These are phyloP conservation scores for Sporothrix phasma DNA, from an alignment of 2,329 filamentous ascomycete genomes.

Conservation along the genomic window DNA sequence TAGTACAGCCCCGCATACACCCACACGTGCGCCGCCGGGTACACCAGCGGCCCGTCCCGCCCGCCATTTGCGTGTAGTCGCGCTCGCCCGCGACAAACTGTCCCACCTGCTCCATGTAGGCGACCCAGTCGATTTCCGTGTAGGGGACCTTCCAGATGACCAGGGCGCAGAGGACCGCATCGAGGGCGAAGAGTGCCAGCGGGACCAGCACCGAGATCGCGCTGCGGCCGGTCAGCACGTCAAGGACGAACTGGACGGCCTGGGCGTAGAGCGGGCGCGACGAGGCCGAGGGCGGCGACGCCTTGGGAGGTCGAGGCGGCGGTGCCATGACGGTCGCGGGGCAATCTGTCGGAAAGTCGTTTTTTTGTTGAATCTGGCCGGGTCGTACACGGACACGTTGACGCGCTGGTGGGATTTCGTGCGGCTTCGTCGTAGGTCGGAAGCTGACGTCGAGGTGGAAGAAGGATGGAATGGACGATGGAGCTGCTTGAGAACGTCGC, in stretches of 20 bases:
- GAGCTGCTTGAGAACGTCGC: not conserved
- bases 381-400: too few species aligned
- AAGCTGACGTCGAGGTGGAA: not conserved
- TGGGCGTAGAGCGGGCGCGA: conserved; percentile 16
- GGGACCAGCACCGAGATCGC: conserved; percentile 41
- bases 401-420: not conserved
- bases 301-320: not conserved
- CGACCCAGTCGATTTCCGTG: conserved; percentile 95
- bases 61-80: conserved; percentile 77
- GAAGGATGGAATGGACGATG: not conserved
- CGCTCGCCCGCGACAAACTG: conserved; percentile 76
- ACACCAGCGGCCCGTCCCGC: conserved; percentile 85
- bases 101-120: conserved; percentile 89
- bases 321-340: not conserved
- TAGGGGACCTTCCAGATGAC: conserved; percentile 80
- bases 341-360: too few species aligned
- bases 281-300: not conserved
- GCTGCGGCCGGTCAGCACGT: conserved; percentile 41
- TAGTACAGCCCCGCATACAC: conserved; percentile 73
- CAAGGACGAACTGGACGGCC: conserved; percentile 27
- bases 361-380: too few species aligned
- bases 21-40: conserved; percentile 89
- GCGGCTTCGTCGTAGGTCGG: not conserved
- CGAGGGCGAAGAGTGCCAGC: conserved; percentile 56
- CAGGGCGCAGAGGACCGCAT: conserved; percentile 60